These are phyloP conservation scores for Arthromyces matolae DNA, from an alignment of 768 basidiomycete genomes.

Conservation along the genomic window DNA sequence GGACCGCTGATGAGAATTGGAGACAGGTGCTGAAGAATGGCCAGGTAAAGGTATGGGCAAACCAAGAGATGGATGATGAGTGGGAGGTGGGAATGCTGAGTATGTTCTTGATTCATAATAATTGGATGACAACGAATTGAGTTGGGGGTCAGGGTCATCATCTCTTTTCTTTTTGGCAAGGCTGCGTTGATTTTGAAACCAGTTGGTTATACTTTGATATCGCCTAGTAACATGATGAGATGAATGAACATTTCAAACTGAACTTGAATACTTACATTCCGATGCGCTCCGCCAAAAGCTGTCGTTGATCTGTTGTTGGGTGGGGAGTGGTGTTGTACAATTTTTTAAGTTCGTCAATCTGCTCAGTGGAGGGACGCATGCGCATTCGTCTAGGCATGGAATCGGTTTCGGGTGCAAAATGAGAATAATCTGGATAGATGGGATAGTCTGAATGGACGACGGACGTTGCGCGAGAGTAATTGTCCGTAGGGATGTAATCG, in stretches of 20 bases:
- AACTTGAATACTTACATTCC: constrained; percentile 67
- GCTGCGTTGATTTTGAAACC: constrained; percentile 86
- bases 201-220: constrained; percentile 76
- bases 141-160: constrained; percentile 42
- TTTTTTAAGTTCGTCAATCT: constrained; percentile 66
- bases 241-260: constrained; percentile 28
- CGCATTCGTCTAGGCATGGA: constrained; percentile 58
- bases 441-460: constrained; percentile 37
- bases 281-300: constrained; percentile 61
- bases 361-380: constrained; percentile 57
- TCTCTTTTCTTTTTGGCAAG: constrained; percentile 70
- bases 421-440: constrained; percentile 46
- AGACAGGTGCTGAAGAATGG: constrained; percentile 31
- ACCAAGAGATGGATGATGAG: constrained; percentile 42
- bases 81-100: constrained; percentile 47
- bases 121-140: constrained; percentile 26
- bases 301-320: constrained; percentile 64
- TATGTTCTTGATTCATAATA: constrained; percentile 36
- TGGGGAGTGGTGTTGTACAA: constrained; percentile 63
- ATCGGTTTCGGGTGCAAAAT: constrained; percentile 48
- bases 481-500: constrained; percentile 35
- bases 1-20: constrained; percentile 28
- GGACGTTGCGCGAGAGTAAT: constrained; percentile 32
- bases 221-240: constrained; percentile 44
- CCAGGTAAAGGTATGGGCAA: constrained; percentile 26